These are phyloP conservation scores for Phyllosticta paracitricarpa DNA, from an alignment of 2,329 filamentous ascomycete species.

Conservation along the genomic window DNA sequence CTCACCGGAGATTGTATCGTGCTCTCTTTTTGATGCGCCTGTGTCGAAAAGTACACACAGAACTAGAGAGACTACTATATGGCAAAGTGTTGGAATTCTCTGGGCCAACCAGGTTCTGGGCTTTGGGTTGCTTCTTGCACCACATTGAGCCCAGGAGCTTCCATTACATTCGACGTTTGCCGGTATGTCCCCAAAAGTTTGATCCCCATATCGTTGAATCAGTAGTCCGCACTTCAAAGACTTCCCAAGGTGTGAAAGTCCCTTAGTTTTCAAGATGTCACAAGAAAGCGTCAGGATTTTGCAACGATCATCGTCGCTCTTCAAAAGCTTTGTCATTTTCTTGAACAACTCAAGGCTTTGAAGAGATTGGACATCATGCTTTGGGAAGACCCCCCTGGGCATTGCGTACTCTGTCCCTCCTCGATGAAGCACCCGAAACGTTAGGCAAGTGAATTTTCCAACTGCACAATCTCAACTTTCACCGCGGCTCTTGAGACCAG, in stretches of 20 bases:
- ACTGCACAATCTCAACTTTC: too few species aligned
- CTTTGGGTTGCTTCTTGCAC: neutral
- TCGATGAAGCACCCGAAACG: too few species aligned
- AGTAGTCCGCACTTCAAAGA: neutral
- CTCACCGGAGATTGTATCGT: too few species aligned
- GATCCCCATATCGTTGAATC: neutral
- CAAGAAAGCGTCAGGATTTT: neutral
- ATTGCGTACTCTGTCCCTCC: too few species aligned
- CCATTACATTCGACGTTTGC: slow-evolving; percentile 4
- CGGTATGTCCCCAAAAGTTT: neutral
- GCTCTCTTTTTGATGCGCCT: neutral
- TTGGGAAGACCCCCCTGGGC: neutral
- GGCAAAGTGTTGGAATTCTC: neutral
- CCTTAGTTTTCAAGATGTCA: neutral
- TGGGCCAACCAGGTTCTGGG: neutral
- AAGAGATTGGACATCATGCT: neutral
- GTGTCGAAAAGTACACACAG: neutral
- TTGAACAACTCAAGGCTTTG: neutral
- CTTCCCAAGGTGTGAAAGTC: neutral
- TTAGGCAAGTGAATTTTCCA: too few species aligned
- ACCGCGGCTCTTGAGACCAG: too few species aligned
- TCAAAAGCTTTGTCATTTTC: neutral
- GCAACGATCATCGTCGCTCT: neutral
- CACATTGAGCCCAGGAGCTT: neutral
- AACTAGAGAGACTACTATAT: neutral